phyloP scores from a whole-genome alignment of 306 rosid genomes.

The Cucurbita pepo region DNA sequence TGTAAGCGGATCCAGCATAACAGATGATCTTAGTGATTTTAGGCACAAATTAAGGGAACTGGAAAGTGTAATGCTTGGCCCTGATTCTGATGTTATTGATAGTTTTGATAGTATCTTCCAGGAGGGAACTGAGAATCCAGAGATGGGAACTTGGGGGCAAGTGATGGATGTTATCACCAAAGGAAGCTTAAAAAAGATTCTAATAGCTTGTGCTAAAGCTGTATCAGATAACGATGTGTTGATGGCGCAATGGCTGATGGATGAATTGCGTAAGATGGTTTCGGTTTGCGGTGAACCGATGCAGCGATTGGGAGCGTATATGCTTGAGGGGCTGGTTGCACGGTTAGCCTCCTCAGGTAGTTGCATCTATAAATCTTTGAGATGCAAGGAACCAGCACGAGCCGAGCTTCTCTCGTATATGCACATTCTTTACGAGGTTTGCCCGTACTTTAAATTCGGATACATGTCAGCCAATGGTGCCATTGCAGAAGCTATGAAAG shows the following conservation, averaged over 20 bases:
- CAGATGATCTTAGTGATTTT: constrained; percentile 49
- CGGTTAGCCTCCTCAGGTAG: constrained; percentile 50
- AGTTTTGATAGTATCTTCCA: constrained; percentile 31
- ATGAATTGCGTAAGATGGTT: constrained; percentile 63
- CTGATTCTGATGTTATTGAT: constrained; percentile 46
- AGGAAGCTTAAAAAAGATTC: constrained; percentile 52
- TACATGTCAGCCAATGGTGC: constrained; percentile 99
- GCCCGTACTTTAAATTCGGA: constrained; percentile 91
- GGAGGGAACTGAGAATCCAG: constrained; percentile 30
- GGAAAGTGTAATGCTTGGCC: constrained; percentile 85
- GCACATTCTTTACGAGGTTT: constrained; percentile 82
- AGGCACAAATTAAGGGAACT: constrained; percentile 67
- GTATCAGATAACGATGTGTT: constrained; percentile 53
- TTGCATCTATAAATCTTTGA: constrained; percentile 56
- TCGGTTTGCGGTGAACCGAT: constrained; percentile 90
- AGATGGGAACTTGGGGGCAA: constrained; percentile 60
- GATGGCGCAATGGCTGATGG: constrained; percentile 63
- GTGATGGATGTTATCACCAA: constrained; percentile 48
- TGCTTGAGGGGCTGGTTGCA: constrained; percentile 93
- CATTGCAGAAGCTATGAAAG: constrained; percentile 94
- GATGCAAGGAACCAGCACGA: constrained; percentile 76
- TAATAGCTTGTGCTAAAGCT: constrained; percentile 61
- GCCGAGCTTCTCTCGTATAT: constrained; percentile 63
- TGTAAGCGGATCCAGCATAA: constrained; percentile 59
- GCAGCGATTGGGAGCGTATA: constrained; percentile 91